Conservation (phyloP, 2,329 filamentous ascomycete species). For the Aspergillus sp. region DNA sequence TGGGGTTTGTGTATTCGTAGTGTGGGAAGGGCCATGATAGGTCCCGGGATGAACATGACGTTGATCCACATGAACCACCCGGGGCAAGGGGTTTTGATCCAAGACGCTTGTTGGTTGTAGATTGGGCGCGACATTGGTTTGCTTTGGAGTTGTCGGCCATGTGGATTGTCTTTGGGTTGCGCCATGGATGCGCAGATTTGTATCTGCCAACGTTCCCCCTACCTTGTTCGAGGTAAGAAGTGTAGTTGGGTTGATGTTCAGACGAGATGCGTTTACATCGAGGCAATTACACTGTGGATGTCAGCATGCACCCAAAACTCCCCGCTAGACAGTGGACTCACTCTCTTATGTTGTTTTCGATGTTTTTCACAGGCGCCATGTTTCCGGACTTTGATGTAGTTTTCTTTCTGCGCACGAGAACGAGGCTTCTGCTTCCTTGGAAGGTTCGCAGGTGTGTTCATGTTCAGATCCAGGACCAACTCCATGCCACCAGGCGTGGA, state of each 20-base stretch:
- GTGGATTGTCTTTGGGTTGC: not conserved
- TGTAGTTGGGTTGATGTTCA: conserved; percentile 17
- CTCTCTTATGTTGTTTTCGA: conserved; percentile 42
- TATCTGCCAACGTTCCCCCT: conserved; percentile 4
- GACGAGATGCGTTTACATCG: conserved; percentile 29
- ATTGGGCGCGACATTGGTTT: not conserved
- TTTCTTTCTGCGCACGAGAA: conserved; percentile 41
- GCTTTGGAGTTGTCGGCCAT: not conserved
- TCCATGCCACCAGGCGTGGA: conserved; percentile 29
- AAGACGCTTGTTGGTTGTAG: not conserved
- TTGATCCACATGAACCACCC: not conserved
- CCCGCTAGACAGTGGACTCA: conserved; percentile 17
- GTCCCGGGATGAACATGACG: not conserved
- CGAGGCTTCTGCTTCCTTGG: conserved; percentile 42
- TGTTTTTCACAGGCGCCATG: conserved; percentile 44
- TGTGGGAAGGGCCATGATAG: not conserved
- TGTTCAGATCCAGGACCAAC: conserved; percentile 42
- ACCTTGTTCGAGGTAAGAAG: conserved; percentile 1
- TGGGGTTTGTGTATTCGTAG: not conserved
- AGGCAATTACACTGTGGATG: conserved; percentile 38
- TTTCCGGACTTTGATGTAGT: conserved; percentile 43
- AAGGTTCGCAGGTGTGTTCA: conserved; percentile 41
- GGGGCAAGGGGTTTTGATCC: not conserved
- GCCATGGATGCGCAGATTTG: conserved; percentile 2
- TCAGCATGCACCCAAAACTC: conserved; percentile 11